Evolutionary conservation across 768 basidiomycete genomes (phyloP).

Genomic region (Astraeus odoratus): DNA sequence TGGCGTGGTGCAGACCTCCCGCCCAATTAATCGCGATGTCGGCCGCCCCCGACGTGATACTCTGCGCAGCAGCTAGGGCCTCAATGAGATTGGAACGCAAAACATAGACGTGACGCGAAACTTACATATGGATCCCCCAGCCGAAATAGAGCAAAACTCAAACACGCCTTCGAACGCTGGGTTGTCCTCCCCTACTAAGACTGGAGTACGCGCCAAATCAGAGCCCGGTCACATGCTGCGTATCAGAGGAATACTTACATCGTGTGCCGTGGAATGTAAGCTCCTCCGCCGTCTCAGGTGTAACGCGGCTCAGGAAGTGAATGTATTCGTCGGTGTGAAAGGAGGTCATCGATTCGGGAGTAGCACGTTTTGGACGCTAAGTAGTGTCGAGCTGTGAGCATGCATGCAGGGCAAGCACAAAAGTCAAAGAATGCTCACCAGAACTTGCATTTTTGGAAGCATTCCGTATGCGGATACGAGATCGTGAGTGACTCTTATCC

Average conservation of each 20-base stretch:
- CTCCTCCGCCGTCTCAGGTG: conserved; percentile 85
- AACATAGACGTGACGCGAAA: not conserved
- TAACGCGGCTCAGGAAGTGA: conserved; percentile 82
- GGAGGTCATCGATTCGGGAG: conserved; percentile 73
- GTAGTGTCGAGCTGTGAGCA: not conserved
- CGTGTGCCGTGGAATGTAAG: conserved; percentile 78
- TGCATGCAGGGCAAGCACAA: not conserved
- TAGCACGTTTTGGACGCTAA: conserved; percentile 65
- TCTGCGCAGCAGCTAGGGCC: conserved; percentile 64
- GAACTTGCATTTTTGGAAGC: conserved; percentile 89
- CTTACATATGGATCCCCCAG: conserved; percentile 89
- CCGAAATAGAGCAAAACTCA: conserved; percentile 95
- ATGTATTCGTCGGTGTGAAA: conserved; percentile 99
- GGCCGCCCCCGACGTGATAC: conserved; percentile 70
- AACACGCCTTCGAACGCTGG: conserved; percentile 95
- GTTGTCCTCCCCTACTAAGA: conserved; percentile 83
- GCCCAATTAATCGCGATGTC: conserved; percentile 95
- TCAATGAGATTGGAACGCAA: not conserved
- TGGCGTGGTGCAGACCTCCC: conserved; percentile 98
- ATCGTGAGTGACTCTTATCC: conserved; percentile 92
- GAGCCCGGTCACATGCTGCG: too few species aligned
- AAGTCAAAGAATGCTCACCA: conserved; percentile 41
- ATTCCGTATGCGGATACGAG: conserved; percentile 87
- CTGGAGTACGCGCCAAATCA: conserved; percentile 18
- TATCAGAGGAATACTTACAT: conserved; percentile 49